Percentiles rank a stretch among this genome's conserved stretches.
These are phyloP conservation scores for Chaetomium olivaceum DNA, from an alignment of 2,329 filamentous ascomycete genomes.

Conservation along the genomic window DNA sequence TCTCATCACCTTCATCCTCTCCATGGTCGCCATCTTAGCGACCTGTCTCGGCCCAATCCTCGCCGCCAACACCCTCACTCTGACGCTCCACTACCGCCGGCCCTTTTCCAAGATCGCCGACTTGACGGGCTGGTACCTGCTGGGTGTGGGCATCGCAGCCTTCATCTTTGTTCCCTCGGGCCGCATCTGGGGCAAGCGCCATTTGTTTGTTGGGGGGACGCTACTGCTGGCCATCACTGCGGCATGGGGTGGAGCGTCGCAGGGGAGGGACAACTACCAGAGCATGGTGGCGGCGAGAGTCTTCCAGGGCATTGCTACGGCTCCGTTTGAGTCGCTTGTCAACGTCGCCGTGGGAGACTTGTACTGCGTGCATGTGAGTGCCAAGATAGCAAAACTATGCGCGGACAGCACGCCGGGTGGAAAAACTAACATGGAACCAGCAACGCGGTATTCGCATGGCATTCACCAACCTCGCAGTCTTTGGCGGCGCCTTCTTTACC, in stretches of 20 bases:
- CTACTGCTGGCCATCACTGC: slow-evolving; percentile 71
- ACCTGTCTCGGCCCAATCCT: slow-evolving; percentile 83
- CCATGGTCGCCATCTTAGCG: slow-evolving; percentile 77
- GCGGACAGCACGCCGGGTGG: not conserved
- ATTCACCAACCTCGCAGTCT: slow-evolving; percentile 61
- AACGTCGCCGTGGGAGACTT: slow-evolving; percentile 88
- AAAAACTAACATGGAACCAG: slow-evolving; percentile 39
- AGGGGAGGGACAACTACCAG: slow-evolving; percentile 58
- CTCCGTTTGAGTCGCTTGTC: slow-evolving; percentile 86
- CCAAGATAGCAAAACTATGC: too few species aligned
- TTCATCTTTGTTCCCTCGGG: slow-evolving; percentile 85
- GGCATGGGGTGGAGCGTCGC: slow-evolving; percentile 73
- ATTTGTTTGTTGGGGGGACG: slow-evolving; percentile 78
- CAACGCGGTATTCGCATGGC: slow-evolving; percentile 86
- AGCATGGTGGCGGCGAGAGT: slow-evolving; percentile 77
- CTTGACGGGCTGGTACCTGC: slow-evolving; percentile 82
- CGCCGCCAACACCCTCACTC: slow-evolving; percentile 80
- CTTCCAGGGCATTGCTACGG: slow-evolving; percentile 81
- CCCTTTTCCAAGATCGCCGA: slow-evolving; percentile 76
- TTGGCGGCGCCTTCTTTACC: slow-evolving; percentile 64
- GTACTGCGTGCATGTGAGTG: slow-evolving; percentile 78
- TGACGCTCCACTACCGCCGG: slow-evolving; percentile 65
- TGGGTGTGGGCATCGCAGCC: slow-evolving; percentile 78
- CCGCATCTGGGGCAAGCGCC: slow-evolving; percentile 89
- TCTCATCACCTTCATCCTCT: slow-evolving; percentile 75